Conservation (phyloP, 345 rosid species). For the Heritiera fomes region DNA sequence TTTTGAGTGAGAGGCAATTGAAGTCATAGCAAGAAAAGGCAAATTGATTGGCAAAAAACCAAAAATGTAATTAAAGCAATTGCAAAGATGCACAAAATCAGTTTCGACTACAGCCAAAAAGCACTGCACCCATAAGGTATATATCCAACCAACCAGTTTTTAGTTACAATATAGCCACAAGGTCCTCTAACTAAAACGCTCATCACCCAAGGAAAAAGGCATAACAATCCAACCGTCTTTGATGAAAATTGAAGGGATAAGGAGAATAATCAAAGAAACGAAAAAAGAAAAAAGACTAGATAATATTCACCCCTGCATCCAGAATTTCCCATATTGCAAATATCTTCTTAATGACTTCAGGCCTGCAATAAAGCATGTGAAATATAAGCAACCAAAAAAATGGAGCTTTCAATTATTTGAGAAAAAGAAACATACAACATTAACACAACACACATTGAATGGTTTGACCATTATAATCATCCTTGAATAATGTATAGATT, state of each 20-base stretch:
- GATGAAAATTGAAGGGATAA: conserved; percentile 1
- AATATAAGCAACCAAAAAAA: not conserved
- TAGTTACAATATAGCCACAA: conserved; percentile 35
- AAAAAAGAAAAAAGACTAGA: conserved; percentile 26
- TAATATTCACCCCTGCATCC: conserved; percentile 67
- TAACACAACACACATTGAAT: not conserved
- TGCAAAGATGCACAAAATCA: conserved; percentile 2
- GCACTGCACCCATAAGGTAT: conserved; percentile 16
- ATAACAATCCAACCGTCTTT: conserved; percentile 29
- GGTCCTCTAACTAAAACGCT: conserved; percentile 24
- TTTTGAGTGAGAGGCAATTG: not conserved
- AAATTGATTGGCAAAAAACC: not conserved
- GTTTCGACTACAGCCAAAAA: conserved; percentile 26
- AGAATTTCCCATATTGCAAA: conserved; percentile 39
- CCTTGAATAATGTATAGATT: not conserved
- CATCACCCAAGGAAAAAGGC: conserved; percentile 4
- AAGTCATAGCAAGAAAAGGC: not conserved
- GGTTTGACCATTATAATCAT: not conserved
- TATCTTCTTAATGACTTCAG: conserved; percentile 29
- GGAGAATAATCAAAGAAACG: not conserved
- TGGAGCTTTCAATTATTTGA: not conserved
- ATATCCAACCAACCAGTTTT: conserved; percentile 24
- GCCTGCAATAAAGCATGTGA: conserved; percentile 33
- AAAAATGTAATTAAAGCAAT: not conserved
- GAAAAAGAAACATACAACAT: not conserved